Evolutionary conservation across 345 rosid genomes (phyloP).

Genomic region (Isatis tinctoria): DNA sequence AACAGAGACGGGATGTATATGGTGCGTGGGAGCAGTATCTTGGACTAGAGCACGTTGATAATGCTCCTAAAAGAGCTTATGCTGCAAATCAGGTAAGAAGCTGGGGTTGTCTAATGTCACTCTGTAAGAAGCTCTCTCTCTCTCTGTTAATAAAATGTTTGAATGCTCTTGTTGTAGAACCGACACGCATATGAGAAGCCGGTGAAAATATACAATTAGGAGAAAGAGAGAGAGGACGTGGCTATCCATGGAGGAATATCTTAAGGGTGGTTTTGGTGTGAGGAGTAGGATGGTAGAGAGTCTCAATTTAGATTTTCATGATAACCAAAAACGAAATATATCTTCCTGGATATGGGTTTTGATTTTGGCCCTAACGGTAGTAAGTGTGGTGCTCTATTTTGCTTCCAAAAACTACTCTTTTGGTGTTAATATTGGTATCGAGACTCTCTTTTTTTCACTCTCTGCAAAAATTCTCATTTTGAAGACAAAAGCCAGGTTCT

Average conservation of each 20-base stretch:
- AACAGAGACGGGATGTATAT: conserved; percentile 66
- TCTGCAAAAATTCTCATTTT: conserved; percentile 10
- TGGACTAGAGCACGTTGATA: conserved; percentile 88
- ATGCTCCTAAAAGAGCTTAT: conserved; percentile 74
- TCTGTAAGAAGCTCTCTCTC: neutral
- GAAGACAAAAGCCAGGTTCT: conserved; percentile 23
- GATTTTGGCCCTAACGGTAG: conserved; percentile 30
- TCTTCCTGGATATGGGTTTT: conserved; percentile 24
- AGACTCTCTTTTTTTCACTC: neutral
- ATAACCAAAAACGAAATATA: conserved; percentile 8
- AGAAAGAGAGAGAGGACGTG: neutral
- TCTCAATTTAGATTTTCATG: conserved; percentile 9
- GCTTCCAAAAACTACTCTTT: conserved; percentile 7
- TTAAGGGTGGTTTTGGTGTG: conserved; percentile 21
- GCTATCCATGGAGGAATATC: conserved; percentile 14
- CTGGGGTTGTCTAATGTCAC: neutral
- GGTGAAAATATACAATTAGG: conserved; percentile 35
- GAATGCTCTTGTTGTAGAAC: conserved; percentile 24
- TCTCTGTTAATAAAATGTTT: neutral
- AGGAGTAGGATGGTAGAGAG: conserved; percentile 20
- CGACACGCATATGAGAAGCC: conserved; percentile 36
- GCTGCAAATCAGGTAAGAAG: conserved; percentile 66
- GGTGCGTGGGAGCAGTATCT: conserved; percentile 95
- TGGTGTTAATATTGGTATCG: conserved; percentile 26
- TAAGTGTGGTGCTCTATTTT: conserved; percentile 15